Evolutionary conservation across 805 yeast species (phyloP).

Genomic region (Lachancea sp.): DNA sequence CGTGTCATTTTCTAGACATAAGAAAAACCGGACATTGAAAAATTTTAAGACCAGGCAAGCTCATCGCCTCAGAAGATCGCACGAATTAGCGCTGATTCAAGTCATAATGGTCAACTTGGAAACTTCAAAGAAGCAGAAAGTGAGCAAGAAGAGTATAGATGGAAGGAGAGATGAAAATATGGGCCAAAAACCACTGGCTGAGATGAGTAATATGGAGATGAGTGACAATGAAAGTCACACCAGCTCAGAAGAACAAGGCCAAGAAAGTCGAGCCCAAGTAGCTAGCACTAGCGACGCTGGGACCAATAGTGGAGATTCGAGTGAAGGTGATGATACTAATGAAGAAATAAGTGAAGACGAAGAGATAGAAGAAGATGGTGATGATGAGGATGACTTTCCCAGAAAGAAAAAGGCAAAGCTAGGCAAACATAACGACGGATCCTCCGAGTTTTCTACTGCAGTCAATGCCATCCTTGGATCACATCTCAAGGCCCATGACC

Average conservation of each 20-base stretch:
- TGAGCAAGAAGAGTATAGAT: background rate
- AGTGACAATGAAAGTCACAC: background rate
- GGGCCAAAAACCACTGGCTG: background rate
- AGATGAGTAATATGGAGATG: background rate
- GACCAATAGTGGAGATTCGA: conserved; percentile 11
- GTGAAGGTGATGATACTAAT: conserved; percentile 15
- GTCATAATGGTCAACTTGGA: background rate
- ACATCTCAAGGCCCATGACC: conserved; percentile 77
- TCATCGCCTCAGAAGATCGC: conserved; percentile 3
- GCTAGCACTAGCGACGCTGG: conserved; percentile 1
- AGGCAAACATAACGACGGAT: conserved; percentile 60
- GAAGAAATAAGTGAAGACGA: conserved; percentile 22
- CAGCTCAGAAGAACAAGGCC: background rate
- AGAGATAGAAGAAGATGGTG: conserved; percentile 26
- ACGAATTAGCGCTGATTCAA: background rate
- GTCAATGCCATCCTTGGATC: conserved; percentile 79
- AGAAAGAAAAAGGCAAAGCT: conserved; percentile 49
- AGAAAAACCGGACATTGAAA: conserved; percentile 3
- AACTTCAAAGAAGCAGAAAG: background rate
- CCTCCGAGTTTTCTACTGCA: conserved; percentile 72
- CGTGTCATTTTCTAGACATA: background rate
- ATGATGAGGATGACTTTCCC: conserved; percentile 37
- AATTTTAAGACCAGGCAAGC: conserved; percentile 9
- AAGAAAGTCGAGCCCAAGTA: conserved; percentile 5
- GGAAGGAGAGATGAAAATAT: background rate